Conservation (phyloP, 352 stramenopile species). For the Aphanomyces cochlioides region DNA sequence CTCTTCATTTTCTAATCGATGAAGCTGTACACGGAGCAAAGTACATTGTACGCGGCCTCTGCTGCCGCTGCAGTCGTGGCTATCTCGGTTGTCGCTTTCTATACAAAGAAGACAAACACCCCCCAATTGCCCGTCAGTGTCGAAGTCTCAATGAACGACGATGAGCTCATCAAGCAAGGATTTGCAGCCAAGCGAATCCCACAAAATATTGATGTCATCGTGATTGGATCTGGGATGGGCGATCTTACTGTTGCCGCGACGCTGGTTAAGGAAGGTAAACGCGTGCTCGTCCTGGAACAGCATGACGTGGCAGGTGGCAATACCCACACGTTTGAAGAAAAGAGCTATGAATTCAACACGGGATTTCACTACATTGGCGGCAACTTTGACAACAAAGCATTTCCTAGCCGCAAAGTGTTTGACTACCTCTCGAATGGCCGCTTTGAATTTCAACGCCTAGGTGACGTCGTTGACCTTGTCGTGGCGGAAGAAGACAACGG, state of each 20-base stretch:
- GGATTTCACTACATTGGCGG: slow-evolving; percentile 49
- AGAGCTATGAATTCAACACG: slow-evolving; percentile 48
- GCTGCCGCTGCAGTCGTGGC: not conserved
- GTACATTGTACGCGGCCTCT: too few relatives aligned
- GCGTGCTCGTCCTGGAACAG: slow-evolving; percentile 45
- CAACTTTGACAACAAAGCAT: slow-evolving; percentile 30
- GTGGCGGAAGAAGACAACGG: not conserved
- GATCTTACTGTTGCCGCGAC: slow-evolving; percentile 35
- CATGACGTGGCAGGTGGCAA: slow-evolving; percentile 44
- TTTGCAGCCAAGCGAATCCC: slow-evolving; percentile 32
- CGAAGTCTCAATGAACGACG: slow-evolving; percentile 17
- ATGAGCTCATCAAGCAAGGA: slow-evolving; percentile 31
- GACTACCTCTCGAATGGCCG: slow-evolving; percentile 25
- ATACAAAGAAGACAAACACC: not conserved
- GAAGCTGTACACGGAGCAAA: too few relatives aligned
- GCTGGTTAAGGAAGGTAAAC: slow-evolving; percentile 38
- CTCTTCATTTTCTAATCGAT: too few relatives aligned
- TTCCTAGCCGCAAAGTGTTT: slow-evolving; percentile 24
- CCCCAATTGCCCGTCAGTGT: not conserved
- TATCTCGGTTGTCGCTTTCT: not conserved
- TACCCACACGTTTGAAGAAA: slow-evolving; percentile 43
- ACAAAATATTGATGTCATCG: slow-evolving; percentile 38
- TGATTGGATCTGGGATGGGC: slow-evolving; percentile 49
- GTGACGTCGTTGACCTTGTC: slow-evolving; percentile 1
- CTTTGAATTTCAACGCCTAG: slow-evolving; percentile 3